Base-by-base conservation (phyloP, 306 rosid genomes). In the Ormosia emarginata region DNA sequence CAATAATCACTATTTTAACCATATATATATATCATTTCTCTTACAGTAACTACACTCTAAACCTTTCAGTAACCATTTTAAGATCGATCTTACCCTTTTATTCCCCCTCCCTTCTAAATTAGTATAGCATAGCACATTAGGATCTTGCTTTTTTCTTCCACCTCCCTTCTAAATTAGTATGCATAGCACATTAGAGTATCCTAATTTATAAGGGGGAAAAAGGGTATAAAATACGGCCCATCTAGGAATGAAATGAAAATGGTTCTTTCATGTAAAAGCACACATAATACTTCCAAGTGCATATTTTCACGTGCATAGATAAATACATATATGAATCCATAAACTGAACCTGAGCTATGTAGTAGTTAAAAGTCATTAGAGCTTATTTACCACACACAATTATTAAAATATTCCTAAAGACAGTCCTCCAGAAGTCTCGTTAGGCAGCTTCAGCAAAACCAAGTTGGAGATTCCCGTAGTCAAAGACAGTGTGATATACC, bases 401-500 rank as follows among this genome's bases (percentile, higher is more conserved):
- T 18, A 70, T 34, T 41, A 64, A 73, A 62, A 77, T 18, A 61
- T 24, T 73, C 59, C 12, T 9, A 12, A 62, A 53, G 55, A 77
- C n/a, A 71, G 58, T 46, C 70, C 49, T 76, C 7, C 55, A 53
- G 37, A 36, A 50, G 8, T 47, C 33, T 69, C n/a, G 62, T 74
- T 85, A 91, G 33, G 79, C 91, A 76, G 97, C 89, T 86, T 88
- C 79, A 4, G 97, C 98, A 29, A 94, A 92, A 58, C 96, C 97
- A 30, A 94, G 43, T 78, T 46, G 84, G 30, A 91, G 90, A 79
- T 91, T 83, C 10, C 88, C 96, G 14, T 85, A 92, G 86, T 94
- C 96, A 32, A 94, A 94, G 61, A 94, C 90, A 0, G 97, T 94
- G 84, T 94, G 98, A 87, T 94, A 94, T 3, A 61, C 88, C 67